Percentiles rank a stretch among this genome's conserved stretches.
These are phyloP conservation scores for Annona squamosa DNA, from an alignment of 164 flowering plant genomes.

Conservation along the genomic window DNA sequence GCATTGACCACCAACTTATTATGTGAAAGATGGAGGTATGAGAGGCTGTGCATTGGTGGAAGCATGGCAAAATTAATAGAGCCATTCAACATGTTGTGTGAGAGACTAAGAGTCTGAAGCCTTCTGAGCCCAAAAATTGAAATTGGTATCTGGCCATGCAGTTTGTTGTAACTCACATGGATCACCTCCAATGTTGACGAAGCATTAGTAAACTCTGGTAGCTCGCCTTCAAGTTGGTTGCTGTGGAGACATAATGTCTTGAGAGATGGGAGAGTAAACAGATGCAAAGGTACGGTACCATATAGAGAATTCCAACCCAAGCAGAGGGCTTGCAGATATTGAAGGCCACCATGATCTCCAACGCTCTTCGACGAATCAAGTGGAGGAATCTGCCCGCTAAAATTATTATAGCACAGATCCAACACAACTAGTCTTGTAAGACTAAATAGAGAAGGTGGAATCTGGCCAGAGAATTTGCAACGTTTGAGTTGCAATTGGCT, in stretches of 20 bases:
- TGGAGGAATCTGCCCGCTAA: conserved; percentile 34
- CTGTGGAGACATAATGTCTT: conserved; percentile 17
- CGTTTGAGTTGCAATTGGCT: conserved; percentile 17
- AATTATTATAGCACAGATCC: conserved; percentile 35
- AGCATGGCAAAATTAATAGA: conserved; percentile 11
- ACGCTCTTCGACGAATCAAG: conserved; percentile 20
- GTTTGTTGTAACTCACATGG: conserved; percentile 19
- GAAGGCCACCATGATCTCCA: conserved; percentile 15
- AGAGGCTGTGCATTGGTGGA: conserved; percentile 15
- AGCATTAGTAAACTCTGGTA: conserved; percentile 7
- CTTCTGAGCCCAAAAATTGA: conserved; percentile 17
- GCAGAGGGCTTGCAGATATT: conserved; percentile 17
- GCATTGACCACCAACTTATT: conserved; percentile 12
- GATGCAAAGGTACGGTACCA: conserved; percentile 29
- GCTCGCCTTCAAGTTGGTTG: conserved; percentile 19
- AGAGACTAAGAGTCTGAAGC: conserved; percentile 17
- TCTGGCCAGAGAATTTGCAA: conserved; percentile 29
- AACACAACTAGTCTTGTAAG: conserved; percentile 26
- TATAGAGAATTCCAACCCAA: conserved; percentile 31
- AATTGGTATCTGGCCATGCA: conserved; percentile 28
- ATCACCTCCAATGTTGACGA: conserved; percentile 11
- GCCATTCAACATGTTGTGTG: conserved; percentile 28
- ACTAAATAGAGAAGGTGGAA: conserved; percentile 27
- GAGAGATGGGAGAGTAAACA: conserved; percentile 1
- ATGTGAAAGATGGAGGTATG: conserved; percentile 25